Conservation (phyloP, 208 protist genomes). For the Naegleria fowleri region DNA sequence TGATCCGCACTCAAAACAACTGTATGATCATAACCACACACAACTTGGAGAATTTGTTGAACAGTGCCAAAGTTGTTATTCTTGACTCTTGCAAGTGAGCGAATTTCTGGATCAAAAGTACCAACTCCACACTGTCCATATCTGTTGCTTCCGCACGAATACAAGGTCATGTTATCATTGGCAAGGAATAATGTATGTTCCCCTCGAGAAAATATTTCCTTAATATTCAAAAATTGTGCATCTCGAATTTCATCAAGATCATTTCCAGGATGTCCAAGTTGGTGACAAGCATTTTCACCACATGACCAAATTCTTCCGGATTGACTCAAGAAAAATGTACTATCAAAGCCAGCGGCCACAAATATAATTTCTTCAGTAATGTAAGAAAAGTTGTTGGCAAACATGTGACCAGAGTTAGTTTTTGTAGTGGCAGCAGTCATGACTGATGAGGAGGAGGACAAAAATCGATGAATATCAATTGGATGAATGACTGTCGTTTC, state of each 20-base stretch:
- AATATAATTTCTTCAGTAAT: background rate
- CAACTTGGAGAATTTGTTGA: background rate
- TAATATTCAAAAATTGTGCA: background rate
- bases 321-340: background rate
- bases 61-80: background rate
- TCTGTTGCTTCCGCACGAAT: background rate
- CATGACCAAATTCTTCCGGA: background rate
- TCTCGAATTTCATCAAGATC: background rate
- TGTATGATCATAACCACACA: background rate
- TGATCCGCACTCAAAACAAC: background rate
- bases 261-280: background rate
- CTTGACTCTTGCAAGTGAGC: background rate
- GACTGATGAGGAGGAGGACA: background rate
- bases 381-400: background rate
- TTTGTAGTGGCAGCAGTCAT: background rate
- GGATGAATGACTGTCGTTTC: background rate
- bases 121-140: background rate
- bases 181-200: background rate
- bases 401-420: background rate
- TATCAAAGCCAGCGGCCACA: background rate
- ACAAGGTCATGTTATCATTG: background rate
- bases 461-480: background rate
- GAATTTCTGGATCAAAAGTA: background rate
- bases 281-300: background rate
- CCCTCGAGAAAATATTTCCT: background rate